Evolutionary conservation across 164 flowering plant species (phyloP), one percentile per base, ranked within the genome.

Genomic region (Warburgia ugandensis): DNA sequence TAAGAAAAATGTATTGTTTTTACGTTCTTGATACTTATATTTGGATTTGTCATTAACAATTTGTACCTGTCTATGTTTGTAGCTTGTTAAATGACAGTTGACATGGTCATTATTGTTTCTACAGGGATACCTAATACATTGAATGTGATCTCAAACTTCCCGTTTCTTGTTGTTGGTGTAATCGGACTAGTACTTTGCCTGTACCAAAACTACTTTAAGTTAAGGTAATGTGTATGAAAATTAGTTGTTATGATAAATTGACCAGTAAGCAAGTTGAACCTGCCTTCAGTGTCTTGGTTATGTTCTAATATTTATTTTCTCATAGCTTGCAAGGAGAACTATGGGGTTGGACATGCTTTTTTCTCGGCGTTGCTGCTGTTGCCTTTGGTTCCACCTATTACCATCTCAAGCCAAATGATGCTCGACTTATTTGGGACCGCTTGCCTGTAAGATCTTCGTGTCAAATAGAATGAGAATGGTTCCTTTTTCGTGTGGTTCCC

Each of bases 101-200:
- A 10, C 26, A 13, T 31, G 11, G n/a, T 43, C 7, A 5, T 44
- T 54, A 7, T 44, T 39, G 52, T 45, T 43, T 45, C 65, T 54
- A 48, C 92, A 92, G 96, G 98, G n/a, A 88, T 92, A 64, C 98
- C 98, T 9, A 88, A 92, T 68, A 50, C 76, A 12, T 64, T 88
- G 61, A 79, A 92, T 56, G 96, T 92, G 55, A 52, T 88, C 43
- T 92, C 98, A 11, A 92, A 92, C 59, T 75, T 85, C 43, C 96
- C 98, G 0, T 92, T 92, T 66, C 75, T 88, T 37, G 60, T 88
- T 50, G 60, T 88, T 61, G 96, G 96, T 48, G 26, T 92, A 13
- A 41, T 81, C 9, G 98, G 96, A 6, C 81, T 92, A 49, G 60
- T 88, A 30, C 88, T 88, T 63, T 82, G 95, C 59, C 57, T 67